Base-by-base conservation (phyloP, 2,329 filamentous ascomycete species). In the Sodiomyces alkalinus region DNA sequence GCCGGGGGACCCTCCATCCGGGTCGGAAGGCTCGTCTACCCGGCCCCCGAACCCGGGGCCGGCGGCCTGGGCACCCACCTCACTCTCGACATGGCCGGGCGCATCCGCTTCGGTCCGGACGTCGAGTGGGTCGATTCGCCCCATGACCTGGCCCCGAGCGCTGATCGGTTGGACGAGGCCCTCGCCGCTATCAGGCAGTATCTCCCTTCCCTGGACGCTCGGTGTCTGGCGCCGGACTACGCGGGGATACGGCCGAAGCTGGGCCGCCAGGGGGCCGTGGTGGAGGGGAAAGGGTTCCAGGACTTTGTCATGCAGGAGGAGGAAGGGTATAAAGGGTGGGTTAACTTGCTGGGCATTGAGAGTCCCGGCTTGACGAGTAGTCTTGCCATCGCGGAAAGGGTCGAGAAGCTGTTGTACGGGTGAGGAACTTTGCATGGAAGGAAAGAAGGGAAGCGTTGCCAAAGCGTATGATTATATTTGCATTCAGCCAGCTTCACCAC, bases 271-370 rank as follows among this genome's bases (percentile, higher is more conserved):
- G 60, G 68, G 7, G 72, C 73, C 0, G 74, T 77, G 10, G 72
- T 62, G 16, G 58, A 56, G n/a, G 68, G 68, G 13, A 68, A 68
- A 36, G 74, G 68, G 0, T 92, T 92, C 45, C 64, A 78, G 36
- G 90, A 98, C 49, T 96, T 98, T 47, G 62, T 81, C 11, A 77
- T 98, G 25, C 53, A 64, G 35, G 70, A 67, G 41, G 86, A 93
- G 52, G 68, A 82, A 2, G 85, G 80, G 0, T 85, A 70, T 42
- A 56, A 68, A 2, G 86, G 82, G 2, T 94, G 87, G 66, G 66
- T 96, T 7, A 94, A 94, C 57, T 48, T 96, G 39, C 47, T 96
- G 41, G 87, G 85, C 0, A 94, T 94, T 41, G 87, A 96, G 60
- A 92, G 82, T 51, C 87, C 87, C 0, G 87, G 87, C 4, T 55